Evolutionary conservation across 129 eudicot genomes (phyloP).

Genomic region (Pseudognaphalium luteoalbum): DNA sequence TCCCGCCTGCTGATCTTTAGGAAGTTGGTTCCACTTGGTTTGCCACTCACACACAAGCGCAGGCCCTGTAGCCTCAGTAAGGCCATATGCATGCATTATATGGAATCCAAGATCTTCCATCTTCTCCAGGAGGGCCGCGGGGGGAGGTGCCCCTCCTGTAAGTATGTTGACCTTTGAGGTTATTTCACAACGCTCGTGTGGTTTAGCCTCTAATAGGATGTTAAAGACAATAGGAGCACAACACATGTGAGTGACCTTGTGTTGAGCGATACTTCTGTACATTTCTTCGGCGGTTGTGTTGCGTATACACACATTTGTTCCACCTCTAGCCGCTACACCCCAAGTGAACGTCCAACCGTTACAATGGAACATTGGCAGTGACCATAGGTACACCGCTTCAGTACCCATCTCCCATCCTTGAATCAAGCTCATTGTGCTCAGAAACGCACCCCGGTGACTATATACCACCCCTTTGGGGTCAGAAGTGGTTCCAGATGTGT

Average conservation of each 20-base stretch:
- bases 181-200: conserved; percentile 42
- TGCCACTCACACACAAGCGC: conserved; percentile 60
- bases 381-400: conserved; percentile 67
- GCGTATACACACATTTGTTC: conserved; percentile 69
- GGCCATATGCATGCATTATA: conserved; percentile 61
- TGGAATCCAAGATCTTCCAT: conserved; percentile 52
- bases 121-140: conserved; percentile 47
- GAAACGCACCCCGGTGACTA: conserved; percentile 66
- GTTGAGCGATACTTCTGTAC: conserved; percentile 38
- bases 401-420: conserved; percentile 58
- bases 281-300: conserved; percentile 45
- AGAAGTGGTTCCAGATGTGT: conserved; percentile 73
- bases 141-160: conserved; percentile 64
- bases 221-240: conserved; percentile 62
- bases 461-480: conserved; percentile 67
- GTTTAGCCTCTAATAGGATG: conserved; percentile 52
- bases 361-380: conserved; percentile 74
- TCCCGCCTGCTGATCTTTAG: conserved; percentile 27
- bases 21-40: conserved; percentile 40
- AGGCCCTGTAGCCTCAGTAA: conserved; percentile 62
- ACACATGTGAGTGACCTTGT: conserved; percentile 73
- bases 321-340: conserved; percentile 74
- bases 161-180: conserved; percentile 37
- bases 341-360: conserved; percentile 80
- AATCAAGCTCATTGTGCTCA: conserved; percentile 53